Evolutionary conservation across 2,329 filamentous ascomycete species (phyloP), one percentile per base, ranked within the genome.

Genomic region (Colletotrichum spinosum): DNA sequence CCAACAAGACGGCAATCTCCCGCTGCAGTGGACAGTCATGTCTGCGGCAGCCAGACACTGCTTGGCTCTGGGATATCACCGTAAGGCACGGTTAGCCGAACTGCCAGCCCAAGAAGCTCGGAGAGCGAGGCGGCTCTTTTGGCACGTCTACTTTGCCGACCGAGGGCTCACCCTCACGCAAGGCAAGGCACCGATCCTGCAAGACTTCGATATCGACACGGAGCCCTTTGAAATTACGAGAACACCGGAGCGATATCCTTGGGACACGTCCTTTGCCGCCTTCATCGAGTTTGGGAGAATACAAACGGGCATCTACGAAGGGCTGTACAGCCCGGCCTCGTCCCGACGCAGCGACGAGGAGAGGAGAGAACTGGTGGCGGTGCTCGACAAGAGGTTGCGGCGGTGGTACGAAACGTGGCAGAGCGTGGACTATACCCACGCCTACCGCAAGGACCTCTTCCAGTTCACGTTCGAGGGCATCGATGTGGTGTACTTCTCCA

Each of bases 401-500:
- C 49, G 55, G 13, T 70, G 68, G 68, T 64, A 67, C 34, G 42
- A 51, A 10, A 37, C 61, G 12, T 70, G 68, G 68, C 55, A 55
- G 8, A 53, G 45, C 12, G 51, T 70, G 15, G 65, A 69, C 54
- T 65, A 57, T 12, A 51, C 56, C 10, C 41, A 56, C 7, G 67
- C 68, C 2, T 65, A 69, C 51, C 63, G 67, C 25, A 55, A 52
- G 15, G 58, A 68, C 4, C 54, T 70, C 11, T 69, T 67, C 3
- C 58, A 65, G 10, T 62, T 65, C 12, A 67, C 60, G 0, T 70
- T 70, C n/a, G 58, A 64, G 35, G 64, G 60, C 2, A 42, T 68
- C 12, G 67, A 70, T 11, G 68, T 70, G 11, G 68, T 68, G 1
- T 70, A 68, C 56, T 70, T 65, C 56, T 70, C 69, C 11, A 66